Conservation (phyloP, 331 rosid genomes). For the Phaseolus coccineus region DNA sequence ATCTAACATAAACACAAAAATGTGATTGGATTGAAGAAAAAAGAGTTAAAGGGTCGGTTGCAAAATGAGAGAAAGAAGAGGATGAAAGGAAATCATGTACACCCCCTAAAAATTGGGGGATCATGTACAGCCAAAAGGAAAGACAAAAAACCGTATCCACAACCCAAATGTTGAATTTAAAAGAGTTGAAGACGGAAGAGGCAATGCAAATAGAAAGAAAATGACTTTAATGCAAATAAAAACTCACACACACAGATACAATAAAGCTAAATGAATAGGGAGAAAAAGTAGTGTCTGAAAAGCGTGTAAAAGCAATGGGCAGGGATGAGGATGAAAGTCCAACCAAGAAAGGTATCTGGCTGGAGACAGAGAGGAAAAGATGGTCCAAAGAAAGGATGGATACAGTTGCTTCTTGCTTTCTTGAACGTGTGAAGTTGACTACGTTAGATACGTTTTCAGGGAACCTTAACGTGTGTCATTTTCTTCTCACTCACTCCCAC, state of each 20-base stretch:
- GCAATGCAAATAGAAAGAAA: slow-evolving; percentile 29
- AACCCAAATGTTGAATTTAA: slow-evolving; percentile 18
- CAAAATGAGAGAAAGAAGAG: slow-evolving; percentile 19
- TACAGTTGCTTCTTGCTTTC: neutral
- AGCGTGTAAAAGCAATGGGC: neutral
- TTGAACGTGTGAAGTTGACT: slow-evolving; percentile 49
- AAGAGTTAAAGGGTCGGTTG: neutral
- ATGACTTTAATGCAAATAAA: neutral
- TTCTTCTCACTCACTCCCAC: slow-evolving; percentile 10
- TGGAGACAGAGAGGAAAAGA: slow-evolving; percentile 29
- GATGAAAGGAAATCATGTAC: too few relatives aligned
- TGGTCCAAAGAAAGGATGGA: slow-evolving; percentile 9
- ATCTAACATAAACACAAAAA: neutral
- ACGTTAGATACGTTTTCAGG: slow-evolving; percentile 40
- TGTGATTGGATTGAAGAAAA: neutral
- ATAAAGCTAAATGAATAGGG: neutral
- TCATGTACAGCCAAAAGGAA: slow-evolving; percentile 34
- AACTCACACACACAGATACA: neutral
- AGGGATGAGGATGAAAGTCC: slow-evolving; percentile 23
- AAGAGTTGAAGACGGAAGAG: slow-evolving; percentile 31
- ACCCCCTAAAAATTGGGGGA: neutral
- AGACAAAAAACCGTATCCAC: slow-evolving; percentile 31
- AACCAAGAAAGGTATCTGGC: slow-evolving; percentile 13
- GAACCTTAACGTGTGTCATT: slow-evolving; percentile 52
- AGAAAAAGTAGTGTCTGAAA: neutral